Conservation (phyloP, 306 rosid genomes). For the Cicer cuneatum region DNA sequence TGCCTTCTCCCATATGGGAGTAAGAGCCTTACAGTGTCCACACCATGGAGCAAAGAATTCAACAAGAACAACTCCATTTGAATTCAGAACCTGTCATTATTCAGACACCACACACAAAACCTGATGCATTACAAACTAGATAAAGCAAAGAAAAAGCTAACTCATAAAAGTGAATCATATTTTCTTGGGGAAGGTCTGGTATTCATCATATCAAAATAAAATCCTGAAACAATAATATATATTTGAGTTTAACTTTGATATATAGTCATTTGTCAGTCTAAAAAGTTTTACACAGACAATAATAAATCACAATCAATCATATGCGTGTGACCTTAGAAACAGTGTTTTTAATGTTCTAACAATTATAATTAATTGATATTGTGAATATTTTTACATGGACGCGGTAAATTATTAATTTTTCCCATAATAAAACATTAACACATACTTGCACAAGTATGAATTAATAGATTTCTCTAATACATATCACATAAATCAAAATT, state of each 20-base stretch:
- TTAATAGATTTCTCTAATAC: neutral
- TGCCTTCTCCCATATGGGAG: conserved; percentile 95
- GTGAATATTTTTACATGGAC: too few relatives aligned
- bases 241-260: neutral
- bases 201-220: conserved; percentile 3
- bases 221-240: neutral
- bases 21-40: conserved; percentile 95
- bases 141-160: neutral
- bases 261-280: neutral
- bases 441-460: neutral
- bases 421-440: neutral
- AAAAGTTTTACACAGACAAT: neutral
- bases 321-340: neutral
- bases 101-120: conserved; percentile 28
- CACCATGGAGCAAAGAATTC: conserved; percentile 99
- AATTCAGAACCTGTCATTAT: conserved; percentile 83
- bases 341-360: neutral
- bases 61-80: conserved; percentile 87
- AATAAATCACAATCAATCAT: neutral
- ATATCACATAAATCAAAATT: neutral
- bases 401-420: neutral
- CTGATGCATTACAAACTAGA: conserved; percentile 30
- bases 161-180: conserved; percentile 7
- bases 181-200: neutral
- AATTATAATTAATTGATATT: too few relatives aligned